phyloP scores from a whole-genome alignment of 768 basidiomycete species.

The Collybia mongolica region DNA sequence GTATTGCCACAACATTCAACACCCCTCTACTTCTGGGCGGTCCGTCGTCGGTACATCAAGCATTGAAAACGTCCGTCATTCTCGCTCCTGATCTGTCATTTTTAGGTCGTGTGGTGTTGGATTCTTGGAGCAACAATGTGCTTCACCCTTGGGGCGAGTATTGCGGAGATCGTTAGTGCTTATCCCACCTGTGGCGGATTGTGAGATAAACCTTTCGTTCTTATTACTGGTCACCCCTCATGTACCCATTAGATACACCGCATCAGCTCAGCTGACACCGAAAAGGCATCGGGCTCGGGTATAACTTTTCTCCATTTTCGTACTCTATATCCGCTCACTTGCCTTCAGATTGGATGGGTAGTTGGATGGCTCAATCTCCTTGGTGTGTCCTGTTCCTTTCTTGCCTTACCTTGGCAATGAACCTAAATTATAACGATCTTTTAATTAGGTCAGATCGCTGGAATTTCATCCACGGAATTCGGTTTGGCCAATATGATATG shows the following conservation, averaged over 20 bases:
- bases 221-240: neutral
- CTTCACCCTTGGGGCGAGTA: slow-evolving; percentile 69
- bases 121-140: slow-evolving; percentile 71
- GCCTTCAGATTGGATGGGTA: slow-evolving; percentile 62
- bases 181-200: slow-evolving; percentile 75
- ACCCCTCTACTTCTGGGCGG: slow-evolving; percentile 70
- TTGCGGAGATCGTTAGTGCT: slow-evolving; percentile 76
- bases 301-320: slow-evolving; percentile 9
- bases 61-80: neutral
- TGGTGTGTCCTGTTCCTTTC: slow-evolving; percentile 36
- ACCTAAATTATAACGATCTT: neutral
- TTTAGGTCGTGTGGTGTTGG: slow-evolving; percentile 70
- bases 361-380: slow-evolving; percentile 86
- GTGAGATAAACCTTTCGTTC: slow-evolving; percentile 32
- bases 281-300: slow-evolving; percentile 63
- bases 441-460: slow-evolving; percentile 70
- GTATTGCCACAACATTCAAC: slow-evolving; percentile 77
- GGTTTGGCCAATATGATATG: slow-evolving; percentile 78
- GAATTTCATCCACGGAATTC: slow-evolving; percentile 84
- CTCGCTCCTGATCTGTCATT: neutral
- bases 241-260: slow-evolving; percentile 58
- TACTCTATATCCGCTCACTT: neutral
- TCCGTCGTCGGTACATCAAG: slow-evolving; percentile 55
- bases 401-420: neutral
- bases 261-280: slow-evolving; percentile 73